phyloP scores from a whole-genome alignment of 192 early-diverging fungal species.

The Backusella tuberculispora region DNA sequence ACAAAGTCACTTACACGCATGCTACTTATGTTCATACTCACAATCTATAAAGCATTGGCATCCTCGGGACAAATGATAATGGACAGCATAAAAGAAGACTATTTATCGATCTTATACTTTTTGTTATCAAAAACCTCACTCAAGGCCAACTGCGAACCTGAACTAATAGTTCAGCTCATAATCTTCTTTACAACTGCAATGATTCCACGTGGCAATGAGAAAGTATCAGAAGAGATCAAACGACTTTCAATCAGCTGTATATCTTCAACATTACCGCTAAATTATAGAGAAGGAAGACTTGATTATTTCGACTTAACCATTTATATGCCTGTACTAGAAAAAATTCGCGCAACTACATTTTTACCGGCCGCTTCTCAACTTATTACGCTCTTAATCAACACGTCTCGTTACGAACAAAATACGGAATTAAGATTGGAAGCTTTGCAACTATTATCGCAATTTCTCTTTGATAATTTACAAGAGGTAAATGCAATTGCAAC shows the following conservation, averaged over 20 bases:
- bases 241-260: slow-evolving; percentile 32
- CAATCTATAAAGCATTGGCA: not conserved
- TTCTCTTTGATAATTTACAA: slow-evolving; percentile 35
- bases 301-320: not conserved
- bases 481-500: slow-evolving; percentile 30
- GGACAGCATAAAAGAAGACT: slow-evolving; percentile 1
- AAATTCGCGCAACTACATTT: slow-evolving; percentile 16
- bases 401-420: slow-evolving; percentile 26
- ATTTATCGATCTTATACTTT: slow-evolving; percentile 9
- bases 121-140: slow-evolving; percentile 12
- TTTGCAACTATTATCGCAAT: slow-evolving; percentile 37
- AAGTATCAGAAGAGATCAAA: slow-evolving; percentile 39
- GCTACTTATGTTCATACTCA: not conserved
- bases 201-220: not conserved
- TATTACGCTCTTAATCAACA: slow-evolving; percentile 24
- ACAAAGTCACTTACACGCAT: not conserved
- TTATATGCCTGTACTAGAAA: not conserved
- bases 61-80: no score
- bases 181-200: not conserved
- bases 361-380: slow-evolving; percentile 23
- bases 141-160: not conserved
- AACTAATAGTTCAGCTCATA: slow-evolving; percentile 2
- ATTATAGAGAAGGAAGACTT: slow-evolving; percentile 14
- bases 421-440: slow-evolving; percentile 39
- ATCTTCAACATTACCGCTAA: slow-evolving; percentile 23